Percentiles rank a stretch among this genome's conserved stretches.
phyloP scores from a whole-genome alignment of 768 basidiomycete genomes.

The Russula sp. region DNA sequence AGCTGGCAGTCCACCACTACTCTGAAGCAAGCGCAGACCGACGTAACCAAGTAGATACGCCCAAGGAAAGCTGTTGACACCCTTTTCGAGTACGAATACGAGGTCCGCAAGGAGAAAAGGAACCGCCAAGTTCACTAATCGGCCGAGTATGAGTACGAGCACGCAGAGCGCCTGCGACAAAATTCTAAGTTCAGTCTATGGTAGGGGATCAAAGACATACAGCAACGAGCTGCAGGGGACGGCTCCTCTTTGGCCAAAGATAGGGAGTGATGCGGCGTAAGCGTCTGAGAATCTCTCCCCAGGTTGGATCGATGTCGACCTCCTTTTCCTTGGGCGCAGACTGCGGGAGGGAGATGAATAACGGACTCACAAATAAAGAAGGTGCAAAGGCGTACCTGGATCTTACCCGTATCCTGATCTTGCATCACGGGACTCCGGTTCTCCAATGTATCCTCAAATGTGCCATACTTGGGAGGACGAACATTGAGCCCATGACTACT shows the following conservation, averaged over 20 bases:
- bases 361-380: constrained; percentile 15
- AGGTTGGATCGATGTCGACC: constrained; percentile 55
- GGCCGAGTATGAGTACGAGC: constrained; percentile 60
- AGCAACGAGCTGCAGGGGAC: constrained; percentile 61
- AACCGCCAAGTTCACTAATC: constrained; percentile 65
- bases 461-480: constrained; percentile 60
- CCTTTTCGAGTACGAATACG: constrained; percentile 48
- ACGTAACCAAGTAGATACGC: constrained; percentile 62
- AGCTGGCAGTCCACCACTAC: constrained; percentile 67
- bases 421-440: no score
- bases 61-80: constrained; percentile 50
- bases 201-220: constrained; percentile 32
- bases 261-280: constrained; percentile 64
- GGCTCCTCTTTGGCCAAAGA: constrained; percentile 73
- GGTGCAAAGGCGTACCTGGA: constrained; percentile 11
- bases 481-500: constrained; percentile 49
- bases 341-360: constrained; percentile 12
- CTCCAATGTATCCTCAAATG: constrained; percentile 43
- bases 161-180: constrained; percentile 52
- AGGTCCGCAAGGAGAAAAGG: constrained; percentile 65
- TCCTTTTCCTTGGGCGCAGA: constrained; percentile 37
- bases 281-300: constrained; percentile 60
- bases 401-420: constrained; percentile 25
- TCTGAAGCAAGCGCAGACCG: constrained; percentile 63
- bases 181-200: background rate